These are phyloP conservation scores for Plectosphaerella cucumerina DNA, from an alignment of 2,329 filamentous ascomycete genomes.

Conservation along the genomic window DNA sequence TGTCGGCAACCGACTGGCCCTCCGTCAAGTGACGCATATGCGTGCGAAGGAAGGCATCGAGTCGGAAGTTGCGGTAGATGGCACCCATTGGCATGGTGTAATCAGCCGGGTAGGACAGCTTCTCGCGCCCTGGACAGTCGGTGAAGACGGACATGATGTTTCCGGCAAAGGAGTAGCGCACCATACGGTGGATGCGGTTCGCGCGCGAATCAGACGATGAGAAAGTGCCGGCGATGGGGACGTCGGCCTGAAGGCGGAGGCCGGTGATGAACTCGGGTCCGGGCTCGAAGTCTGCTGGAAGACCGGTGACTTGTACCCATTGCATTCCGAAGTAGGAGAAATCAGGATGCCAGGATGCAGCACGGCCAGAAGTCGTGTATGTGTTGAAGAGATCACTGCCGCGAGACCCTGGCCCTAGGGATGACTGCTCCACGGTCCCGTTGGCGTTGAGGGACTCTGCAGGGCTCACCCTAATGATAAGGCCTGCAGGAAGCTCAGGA, in stretches of 20 bases:
- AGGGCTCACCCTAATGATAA: conserved; percentile 3
- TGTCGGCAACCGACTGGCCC: conserved; percentile 4
- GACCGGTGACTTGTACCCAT: conserved; percentile 8
- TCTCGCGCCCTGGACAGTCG: conserved; percentile 7
- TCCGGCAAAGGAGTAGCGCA: conserved; percentile 6
- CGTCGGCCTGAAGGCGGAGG: conserved; percentile 1
- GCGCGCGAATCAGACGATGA: conserved; percentile 1
- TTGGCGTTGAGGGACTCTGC: conserved; percentile 8
- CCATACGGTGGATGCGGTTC: conserved; percentile 6
- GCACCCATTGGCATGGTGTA: conserved; percentile 8
- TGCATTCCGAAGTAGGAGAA: conserved; percentile 10
- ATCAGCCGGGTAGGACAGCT: conserved; percentile 6
- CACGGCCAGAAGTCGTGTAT: conserved; percentile 5
- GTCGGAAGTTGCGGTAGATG: conserved; percentile 5
- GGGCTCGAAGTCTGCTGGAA: conserved; percentile 1
- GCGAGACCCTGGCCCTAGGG: neutral
- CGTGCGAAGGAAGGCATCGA: conserved; percentile 2
- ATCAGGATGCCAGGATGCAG: conserved; percentile 4
- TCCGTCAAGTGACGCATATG: conserved; percentile 3
- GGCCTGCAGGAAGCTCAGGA: conserved; percentile 6
- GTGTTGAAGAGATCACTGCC: conserved; percentile 3
- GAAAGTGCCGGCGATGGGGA: conserved; percentile 5
- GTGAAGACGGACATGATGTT: conserved; percentile 9
- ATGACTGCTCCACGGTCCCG: conserved; percentile 6
- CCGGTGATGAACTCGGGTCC: conserved; percentile 2